A percentile compares a stretch with the other conserved stretches of the same genome.
Evolutionary conservation across 345 rosid species (phyloP).

Genomic region (Syzygium aqueum): DNA sequence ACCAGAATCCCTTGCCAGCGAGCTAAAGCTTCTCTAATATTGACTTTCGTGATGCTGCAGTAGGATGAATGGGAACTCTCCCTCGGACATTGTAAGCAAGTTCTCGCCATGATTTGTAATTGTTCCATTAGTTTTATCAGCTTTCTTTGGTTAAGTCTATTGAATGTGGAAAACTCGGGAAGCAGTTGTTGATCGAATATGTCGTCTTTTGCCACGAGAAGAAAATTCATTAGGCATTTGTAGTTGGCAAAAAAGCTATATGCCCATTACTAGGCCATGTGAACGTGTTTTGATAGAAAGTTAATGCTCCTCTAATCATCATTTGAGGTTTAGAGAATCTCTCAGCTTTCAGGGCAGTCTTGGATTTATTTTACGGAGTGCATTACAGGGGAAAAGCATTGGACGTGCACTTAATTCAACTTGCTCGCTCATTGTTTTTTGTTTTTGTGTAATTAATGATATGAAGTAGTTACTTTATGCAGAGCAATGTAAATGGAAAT

Average conservation of each 20-base stretch:
- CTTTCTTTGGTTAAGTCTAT: neutral
- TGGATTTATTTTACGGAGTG: neutral
- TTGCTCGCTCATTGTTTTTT: neutral
- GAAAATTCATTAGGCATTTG: neutral
- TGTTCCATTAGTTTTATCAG: neutral
- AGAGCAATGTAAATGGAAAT: neutral
- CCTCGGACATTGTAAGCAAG: neutral
- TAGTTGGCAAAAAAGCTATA: neutral
- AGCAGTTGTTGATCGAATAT: neutral
- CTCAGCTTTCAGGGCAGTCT: neutral
- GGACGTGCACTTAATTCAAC: neutral
- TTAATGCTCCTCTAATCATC: neutral
- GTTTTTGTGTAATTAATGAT: neutral
- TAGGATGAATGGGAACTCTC: neutral
- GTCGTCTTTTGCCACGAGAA: neutral
- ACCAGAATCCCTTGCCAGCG: neutral
- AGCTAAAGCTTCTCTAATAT: neutral
- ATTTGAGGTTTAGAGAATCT: neutral
- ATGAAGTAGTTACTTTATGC: constrained; percentile 8
- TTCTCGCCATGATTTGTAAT: neutral
- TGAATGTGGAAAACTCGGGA: neutral
- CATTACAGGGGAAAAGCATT: neutral
- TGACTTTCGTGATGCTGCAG: neutral
- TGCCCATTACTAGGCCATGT: neutral
- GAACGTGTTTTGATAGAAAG: neutral